phyloP scores from a whole-genome alignment of 2,329 filamentous ascomycete species.

The Lachnellula willkommii region DNA sequence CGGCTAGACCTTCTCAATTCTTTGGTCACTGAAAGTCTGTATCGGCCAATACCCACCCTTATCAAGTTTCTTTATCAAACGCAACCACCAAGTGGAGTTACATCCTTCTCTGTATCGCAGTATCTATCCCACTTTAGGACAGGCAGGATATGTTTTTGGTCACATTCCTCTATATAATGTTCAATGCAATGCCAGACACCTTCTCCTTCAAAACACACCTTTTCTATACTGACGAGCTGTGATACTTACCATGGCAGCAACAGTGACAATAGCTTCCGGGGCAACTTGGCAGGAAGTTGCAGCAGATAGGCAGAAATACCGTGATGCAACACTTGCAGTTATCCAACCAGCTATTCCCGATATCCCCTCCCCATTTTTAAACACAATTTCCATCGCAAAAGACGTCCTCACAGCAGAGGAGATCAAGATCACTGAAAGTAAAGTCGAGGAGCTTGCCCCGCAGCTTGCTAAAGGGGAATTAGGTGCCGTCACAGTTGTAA shows the following conservation, averaged over 20 bases:
- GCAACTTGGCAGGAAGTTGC: constrained; percentile 45
- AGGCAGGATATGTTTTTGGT: background rate
- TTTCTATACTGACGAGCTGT: background rate
- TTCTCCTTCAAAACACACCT: background rate
- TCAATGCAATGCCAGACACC: background rate
- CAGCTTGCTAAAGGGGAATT: constrained; percentile 40
- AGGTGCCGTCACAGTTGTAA: constrained; percentile 40
- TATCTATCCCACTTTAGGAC: background rate
- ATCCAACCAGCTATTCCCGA: constrained; percentile 38
- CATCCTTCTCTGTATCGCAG: background rate
- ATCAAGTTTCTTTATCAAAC: background rate
- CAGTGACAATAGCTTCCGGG: constrained; percentile 26
- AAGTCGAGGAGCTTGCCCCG: constrained; percentile 42
- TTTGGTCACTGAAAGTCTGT: too few relatives aligned
- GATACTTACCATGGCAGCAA: constrained; percentile 21
- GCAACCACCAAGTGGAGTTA: background rate
- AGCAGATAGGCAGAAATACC: constrained; percentile 40
- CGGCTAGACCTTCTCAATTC: background rate
- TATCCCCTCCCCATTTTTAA: constrained; percentile 34
- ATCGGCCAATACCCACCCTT: too few relatives aligned
- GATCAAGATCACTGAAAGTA: constrained; percentile 44
- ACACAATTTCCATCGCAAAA: constrained; percentile 42
- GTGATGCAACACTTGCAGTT: constrained; percentile 39
- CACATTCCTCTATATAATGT: background rate
- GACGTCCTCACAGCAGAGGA: constrained; percentile 42